These are phyloP conservation scores for Conringia planisiliqua DNA, from an alignment of 345 rosid species.

Conservation along the genomic window DNA sequence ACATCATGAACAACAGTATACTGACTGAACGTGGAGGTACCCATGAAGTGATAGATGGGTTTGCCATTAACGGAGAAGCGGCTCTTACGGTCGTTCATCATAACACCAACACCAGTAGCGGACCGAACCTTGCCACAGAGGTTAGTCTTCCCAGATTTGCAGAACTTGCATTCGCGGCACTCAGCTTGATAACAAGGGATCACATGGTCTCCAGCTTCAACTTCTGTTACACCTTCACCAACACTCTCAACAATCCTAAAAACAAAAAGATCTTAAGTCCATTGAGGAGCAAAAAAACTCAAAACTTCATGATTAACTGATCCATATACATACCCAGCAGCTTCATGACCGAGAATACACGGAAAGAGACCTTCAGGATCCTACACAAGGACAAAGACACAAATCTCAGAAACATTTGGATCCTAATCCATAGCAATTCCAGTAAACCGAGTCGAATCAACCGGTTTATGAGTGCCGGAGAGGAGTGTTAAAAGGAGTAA, in stretches of 20 bases:
- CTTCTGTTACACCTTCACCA: constrained; percentile 94
- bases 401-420: neutral
- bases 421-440: neutral
- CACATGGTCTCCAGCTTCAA: constrained; percentile 91
- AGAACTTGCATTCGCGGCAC: constrained; percentile 94
- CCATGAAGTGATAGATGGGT: constrained; percentile 95
- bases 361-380: constrained; percentile 98
- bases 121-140: constrained; percentile 90
- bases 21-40: constrained; percentile 97
- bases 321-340: constrained; percentile 68
- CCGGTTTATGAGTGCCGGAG: neutral
- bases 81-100: constrained; percentile 86
- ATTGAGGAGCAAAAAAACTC: neutral
- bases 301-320: neutral
- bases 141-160: constrained; percentile 96
- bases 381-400: constrained; percentile 37
- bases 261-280: neutral
- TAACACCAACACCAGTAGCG: constrained; percentile 94
- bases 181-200: constrained; percentile 99
- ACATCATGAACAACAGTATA: constrained; percentile 97
- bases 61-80: constrained; percentile 89
- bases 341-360: constrained; percentile 95
- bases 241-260: constrained; percentile 88
- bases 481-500: neutral
- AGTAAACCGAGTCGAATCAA: no score